A percentile compares a stretch with the other conserved stretches of the same genome.
Evolutionary conservation across 1,139 yeast species (phyloP).

Genomic region (Nakaseomyces sp.): DNA sequence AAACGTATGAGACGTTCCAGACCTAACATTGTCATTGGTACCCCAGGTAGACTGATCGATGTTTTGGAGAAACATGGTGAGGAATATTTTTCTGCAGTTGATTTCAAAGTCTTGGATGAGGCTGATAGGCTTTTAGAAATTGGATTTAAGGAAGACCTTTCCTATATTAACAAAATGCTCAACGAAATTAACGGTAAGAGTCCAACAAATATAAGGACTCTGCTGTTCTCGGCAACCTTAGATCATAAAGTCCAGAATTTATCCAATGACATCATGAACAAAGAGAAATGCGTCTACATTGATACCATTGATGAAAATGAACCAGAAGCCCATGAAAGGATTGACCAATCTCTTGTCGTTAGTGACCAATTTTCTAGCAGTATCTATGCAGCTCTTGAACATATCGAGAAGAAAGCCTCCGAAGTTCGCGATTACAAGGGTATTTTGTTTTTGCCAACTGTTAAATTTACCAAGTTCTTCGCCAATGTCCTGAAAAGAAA

Average conservation of each 20-base stretch:
- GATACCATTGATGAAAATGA: slow-evolving; percentile 72
- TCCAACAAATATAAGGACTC: slow-evolving; percentile 42
- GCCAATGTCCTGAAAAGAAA: slow-evolving; percentile 32
- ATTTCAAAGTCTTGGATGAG: slow-evolving; percentile 73
- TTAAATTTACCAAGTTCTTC: slow-evolving; percentile 54
- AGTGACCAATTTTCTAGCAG: slow-evolving; percentile 44
- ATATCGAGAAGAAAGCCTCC: slow-evolving; percentile 33
- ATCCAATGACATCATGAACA: slow-evolving; percentile 54
- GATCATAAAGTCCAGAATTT: slow-evolving; percentile 56
- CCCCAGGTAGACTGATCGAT: slow-evolving; percentile 82
- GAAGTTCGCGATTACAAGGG: slow-evolving; percentile 49
- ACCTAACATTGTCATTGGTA: slow-evolving; percentile 64
- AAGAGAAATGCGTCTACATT: slow-evolving; percentile 53
- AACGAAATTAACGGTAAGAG: slow-evolving; percentile 35
- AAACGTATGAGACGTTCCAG: slow-evolving; percentile 27
- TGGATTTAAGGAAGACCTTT: slow-evolving; percentile 62
- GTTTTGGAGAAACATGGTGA: slow-evolving; percentile 43
- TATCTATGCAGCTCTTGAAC: slow-evolving; percentile 45
- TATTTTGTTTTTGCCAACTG: slow-evolving; percentile 76
- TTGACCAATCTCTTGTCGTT: slow-evolving; percentile 54
- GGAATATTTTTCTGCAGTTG: slow-evolving; percentile 44
- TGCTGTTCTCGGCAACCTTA: slow-evolving; percentile 83
- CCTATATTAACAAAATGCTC: slow-evolving; percentile 44
- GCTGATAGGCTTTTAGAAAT: slow-evolving; percentile 76
- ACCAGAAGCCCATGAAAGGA: slow-evolving; percentile 69